These are phyloP conservation scores for Phialophora tarda DNA, from an alignment of 2,329 filamentous ascomycete genomes.

Conservation along the genomic window DNA sequence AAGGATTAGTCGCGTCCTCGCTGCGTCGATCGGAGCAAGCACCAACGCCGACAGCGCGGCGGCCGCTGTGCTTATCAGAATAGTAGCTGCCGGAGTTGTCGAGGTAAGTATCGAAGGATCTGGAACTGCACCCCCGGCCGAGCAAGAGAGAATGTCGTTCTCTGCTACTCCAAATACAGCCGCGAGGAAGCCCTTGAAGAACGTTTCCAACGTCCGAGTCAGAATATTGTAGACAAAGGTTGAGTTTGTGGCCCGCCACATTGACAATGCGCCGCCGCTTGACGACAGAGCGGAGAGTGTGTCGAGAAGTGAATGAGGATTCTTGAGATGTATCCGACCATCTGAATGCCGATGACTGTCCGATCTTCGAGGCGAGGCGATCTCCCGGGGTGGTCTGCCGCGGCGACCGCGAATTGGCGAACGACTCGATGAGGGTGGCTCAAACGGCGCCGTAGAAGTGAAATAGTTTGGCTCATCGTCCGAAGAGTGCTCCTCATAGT, in stretches of 20 bases:
- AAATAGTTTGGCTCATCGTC: slow-evolving; percentile 59
- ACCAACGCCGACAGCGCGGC: slow-evolving; percentile 75
- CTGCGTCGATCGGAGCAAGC: slow-evolving; percentile 85
- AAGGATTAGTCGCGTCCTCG: slow-evolving; percentile 84
- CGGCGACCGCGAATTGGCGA: slow-evolving; percentile 45
- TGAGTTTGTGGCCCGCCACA: slow-evolving; percentile 92
- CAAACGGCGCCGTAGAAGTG: slow-evolving; percentile 45
- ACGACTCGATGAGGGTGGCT: slow-evolving; percentile 46
- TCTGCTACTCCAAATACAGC: slow-evolving; percentile 91
- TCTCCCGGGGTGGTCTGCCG: slow-evolving; percentile 48
- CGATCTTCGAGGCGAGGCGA: slow-evolving; percentile 7
- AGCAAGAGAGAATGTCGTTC: slow-evolving; percentile 57
- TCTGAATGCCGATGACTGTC: slow-evolving; percentile 40
- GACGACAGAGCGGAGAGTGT: slow-evolving; percentile 87
- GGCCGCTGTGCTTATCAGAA: slow-evolving; percentile 72
- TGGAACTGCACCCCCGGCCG: slow-evolving; percentile 49
- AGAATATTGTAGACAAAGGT: slow-evolving; percentile 91
- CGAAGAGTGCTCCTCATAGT: slow-evolving; percentile 45
- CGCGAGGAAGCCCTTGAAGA: slow-evolving; percentile 87
- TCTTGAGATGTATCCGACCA: slow-evolving; percentile 73
- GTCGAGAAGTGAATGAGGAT: slow-evolving; percentile 80
- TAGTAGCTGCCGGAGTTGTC: slow-evolving; percentile 78
- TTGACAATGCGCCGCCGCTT: slow-evolving; percentile 85
- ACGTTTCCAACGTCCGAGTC: slow-evolving; percentile 85
- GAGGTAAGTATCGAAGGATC: slow-evolving; percentile 74